phyloP scores from a whole-genome alignment of 2,329 filamentous ascomycete genomes.

The Capronia epimyces region DNA sequence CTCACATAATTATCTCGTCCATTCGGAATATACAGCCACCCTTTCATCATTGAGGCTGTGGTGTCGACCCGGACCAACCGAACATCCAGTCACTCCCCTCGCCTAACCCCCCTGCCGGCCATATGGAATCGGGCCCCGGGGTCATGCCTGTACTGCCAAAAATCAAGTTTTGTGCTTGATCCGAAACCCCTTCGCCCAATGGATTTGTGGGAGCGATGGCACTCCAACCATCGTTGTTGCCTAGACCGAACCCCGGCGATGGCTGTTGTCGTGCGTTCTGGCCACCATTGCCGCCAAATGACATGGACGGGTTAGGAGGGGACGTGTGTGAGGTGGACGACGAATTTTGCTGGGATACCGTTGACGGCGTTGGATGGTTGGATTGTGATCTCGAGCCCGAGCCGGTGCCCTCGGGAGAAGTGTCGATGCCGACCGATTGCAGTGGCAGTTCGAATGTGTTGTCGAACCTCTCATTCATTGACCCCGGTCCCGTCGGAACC shows the following conservation, averaged over 20 bases:
- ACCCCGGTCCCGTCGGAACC: background rate
- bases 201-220: conserved; percentile 3
- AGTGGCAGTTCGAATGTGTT: conserved; percentile 10
- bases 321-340: conserved; percentile 25
- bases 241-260: background rate
- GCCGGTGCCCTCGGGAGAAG: conserved; percentile 19
- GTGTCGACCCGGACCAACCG: conserved; percentile 21
- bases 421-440: conserved; percentile 15
- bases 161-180: conserved; percentile 2
- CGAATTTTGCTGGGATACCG: conserved; percentile 17
- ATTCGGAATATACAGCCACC: too few relatives aligned
- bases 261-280: background rate
- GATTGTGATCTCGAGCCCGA: conserved; percentile 22
- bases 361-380: conserved; percentile 25
- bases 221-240: background rate
- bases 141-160: conserved; percentile 16
- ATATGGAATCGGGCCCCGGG: conserved; percentile 20
- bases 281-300: conserved; percentile 6
- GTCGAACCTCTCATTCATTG: conserved; percentile 12
- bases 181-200: background rate
- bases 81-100: conserved; percentile 27
- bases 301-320: conserved; percentile 18
- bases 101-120: conserved; percentile 20
- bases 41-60: conserved; percentile 12
- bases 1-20: too few relatives aligned